Evolutionary conservation across 441 rosid species (phyloP).

Genomic region (Pelargonium myrrhifolium): DNA sequence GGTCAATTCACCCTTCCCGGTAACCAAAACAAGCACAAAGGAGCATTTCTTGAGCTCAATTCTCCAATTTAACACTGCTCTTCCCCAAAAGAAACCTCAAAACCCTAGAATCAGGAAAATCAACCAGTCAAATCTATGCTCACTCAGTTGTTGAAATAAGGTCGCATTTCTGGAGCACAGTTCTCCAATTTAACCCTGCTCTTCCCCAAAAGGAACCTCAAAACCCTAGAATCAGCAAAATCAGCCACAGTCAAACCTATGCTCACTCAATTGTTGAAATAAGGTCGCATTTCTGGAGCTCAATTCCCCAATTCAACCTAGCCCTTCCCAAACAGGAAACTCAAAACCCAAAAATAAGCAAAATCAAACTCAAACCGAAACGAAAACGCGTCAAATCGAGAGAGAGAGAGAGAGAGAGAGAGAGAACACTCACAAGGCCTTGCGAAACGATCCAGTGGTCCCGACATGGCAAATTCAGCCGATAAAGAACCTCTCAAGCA

Average conservation of each 20-base stretch:
- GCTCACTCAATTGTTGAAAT: background rate
- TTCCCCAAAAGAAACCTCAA: background rate
- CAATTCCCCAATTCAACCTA: background rate
- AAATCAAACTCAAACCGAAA: background rate
- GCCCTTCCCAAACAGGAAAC: background rate
- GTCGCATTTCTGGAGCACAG: background rate
- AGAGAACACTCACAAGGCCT: constrained; percentile 79
- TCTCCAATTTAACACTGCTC: background rate
- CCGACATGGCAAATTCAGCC: constrained; percentile 39
- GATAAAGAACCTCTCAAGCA: background rate
- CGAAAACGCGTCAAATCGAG: background rate
- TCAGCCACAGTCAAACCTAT: no score
- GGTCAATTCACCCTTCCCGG: background rate
- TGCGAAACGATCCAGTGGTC: constrained; percentile 73
- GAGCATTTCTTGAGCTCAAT: background rate
- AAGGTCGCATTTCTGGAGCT: background rate
- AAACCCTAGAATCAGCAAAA: constrained; percentile 3
- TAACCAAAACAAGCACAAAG: background rate
- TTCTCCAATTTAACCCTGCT: background rate
- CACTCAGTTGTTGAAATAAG: background rate
- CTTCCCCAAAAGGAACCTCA: no score
- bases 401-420: background rate
- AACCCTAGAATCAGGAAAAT: no score
- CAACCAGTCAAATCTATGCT: background rate
- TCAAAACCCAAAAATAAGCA: constrained; percentile 2